Evolutionary conservation across 2,329 filamentous ascomycete genomes (phyloP), one percentile per base, ranked within the genome.

Genomic region (Beauveria sp.): DNA sequence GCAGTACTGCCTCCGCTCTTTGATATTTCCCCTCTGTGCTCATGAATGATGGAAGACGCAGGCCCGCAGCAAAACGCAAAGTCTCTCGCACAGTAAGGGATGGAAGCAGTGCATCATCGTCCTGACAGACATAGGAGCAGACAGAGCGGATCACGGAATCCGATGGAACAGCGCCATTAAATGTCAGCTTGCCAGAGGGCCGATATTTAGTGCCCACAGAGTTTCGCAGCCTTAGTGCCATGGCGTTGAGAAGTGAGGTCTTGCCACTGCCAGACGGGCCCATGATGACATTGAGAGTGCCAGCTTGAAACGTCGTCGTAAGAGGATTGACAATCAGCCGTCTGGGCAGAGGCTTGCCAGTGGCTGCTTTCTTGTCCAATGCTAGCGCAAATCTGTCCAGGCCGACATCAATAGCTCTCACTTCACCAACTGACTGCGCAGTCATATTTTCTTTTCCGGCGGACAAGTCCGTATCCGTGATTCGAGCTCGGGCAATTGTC

Each of bases 181-280:
- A 90, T 0, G 81, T 80, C 70, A 92, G 81, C 51, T 78, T 80
- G 0, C 89, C 89, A 5, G 77, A 78, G 3, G 82, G 76, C 5
- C 75, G 77, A 67, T 92, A 92, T 60, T 79, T 80, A 0, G 85
- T 90, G 2, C 80, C 78, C 3, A 85, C 65, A 1, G 83, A 84
- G 61, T 84, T 84, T 28, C 84, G 82, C 5, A 92, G 74, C 18
- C 89, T 79, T 3, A 85, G 75, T 1, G 89, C 87, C 81, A 92
- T 88, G 1, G 86, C 80, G 68, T 90, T 91, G 12, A 92, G 77
- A 0, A 91, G 76, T 0, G 87, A 89, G 0, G 88, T 91, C 71
- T 92, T 92, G 1, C 89, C 89, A 51, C 84, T 88, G 0, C 89
- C 89, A 0, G 88, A 91, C 0, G 89, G 89, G 0, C 89, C 89